These are phyloP conservation scores for Amanita thiersii DNA, from an alignment of 768 basidiomycete species.

Conservation along the genomic window DNA sequence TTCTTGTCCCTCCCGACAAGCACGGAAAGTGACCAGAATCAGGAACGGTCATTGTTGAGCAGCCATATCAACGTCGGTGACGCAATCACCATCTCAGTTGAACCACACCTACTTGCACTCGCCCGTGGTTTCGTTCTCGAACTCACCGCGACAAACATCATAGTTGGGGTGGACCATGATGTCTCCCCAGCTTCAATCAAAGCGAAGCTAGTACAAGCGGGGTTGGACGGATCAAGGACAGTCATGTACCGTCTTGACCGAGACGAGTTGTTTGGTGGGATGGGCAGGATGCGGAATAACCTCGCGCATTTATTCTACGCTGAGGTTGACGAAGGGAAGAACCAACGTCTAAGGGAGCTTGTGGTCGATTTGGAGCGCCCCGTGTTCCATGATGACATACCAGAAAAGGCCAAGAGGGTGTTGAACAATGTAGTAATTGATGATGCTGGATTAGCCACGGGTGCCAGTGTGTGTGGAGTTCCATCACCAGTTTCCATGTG, in stretches of 20 bases:
- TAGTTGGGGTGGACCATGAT: conserved; percentile 78
- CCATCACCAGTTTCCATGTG: conserved; percentile 17
- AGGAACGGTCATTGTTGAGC: conserved; percentile 31
- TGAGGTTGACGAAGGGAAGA: conserved; percentile 35
- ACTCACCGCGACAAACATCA: conserved; percentile 53
- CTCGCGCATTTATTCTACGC: conserved; percentile 84
- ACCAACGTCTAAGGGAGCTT: conserved; percentile 55
- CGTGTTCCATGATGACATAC: conserved; percentile 30
- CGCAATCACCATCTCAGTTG: conserved; percentile 79
- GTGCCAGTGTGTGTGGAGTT: conserved; percentile 14
- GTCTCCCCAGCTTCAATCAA: conserved; percentile 27
- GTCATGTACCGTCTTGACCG: conserved; percentile 83
- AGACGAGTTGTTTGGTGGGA: conserved; percentile 83
- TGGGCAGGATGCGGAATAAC: conserved; percentile 86
- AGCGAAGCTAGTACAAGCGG: conserved; percentile 1
- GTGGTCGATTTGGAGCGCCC: conserved; percentile 79
- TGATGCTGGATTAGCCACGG: background rate
- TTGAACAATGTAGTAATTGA: conserved; percentile 1
- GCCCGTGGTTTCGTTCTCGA: conserved; percentile 77
- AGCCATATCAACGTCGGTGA: conserved; percentile 79
- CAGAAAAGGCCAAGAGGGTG: conserved; percentile 2
- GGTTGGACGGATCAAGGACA: too few species aligned
- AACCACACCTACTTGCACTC: conserved; percentile 78
- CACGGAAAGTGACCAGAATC: too few species aligned
- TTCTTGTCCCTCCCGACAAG: too few species aligned